These are phyloP conservation scores for Clonostachys rosea DNA, from an alignment of 2,329 filamentous ascomycete genomes.

Conservation along the genomic window DNA sequence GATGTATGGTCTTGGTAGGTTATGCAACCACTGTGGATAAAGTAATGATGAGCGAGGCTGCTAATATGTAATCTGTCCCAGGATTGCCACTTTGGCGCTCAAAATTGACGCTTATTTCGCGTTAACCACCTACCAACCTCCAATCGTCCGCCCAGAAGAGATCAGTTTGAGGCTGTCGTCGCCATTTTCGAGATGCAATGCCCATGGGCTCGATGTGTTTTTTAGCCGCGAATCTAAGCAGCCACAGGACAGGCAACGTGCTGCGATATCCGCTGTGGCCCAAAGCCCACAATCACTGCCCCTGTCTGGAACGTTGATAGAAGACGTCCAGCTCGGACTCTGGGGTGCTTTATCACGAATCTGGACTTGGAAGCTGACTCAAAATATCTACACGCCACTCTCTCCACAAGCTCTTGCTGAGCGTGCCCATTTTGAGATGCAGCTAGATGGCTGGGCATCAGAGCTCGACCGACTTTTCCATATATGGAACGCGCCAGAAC, in stretches of 20 bases:
- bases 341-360: constrained; percentile 20
- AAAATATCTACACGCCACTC: constrained; percentile 7
- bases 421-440: constrained; percentile 4
- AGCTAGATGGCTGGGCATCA: constrained; percentile 15
- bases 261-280: constrained; percentile 20
- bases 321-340: constrained; percentile 25
- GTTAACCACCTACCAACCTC: constrained; percentile 20
- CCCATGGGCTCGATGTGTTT: constrained; percentile 26
- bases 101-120: constrained; percentile 32
- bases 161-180: constrained; percentile 24
- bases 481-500: constrained; percentile 6
- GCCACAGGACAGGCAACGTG: constrained; percentile 18
- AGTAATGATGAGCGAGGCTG: constrained; percentile 18
- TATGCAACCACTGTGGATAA: background rate
- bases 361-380: constrained; percentile 18
- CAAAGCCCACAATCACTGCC: constrained; percentile 15
- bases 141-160: constrained; percentile 25
- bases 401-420: background rate
- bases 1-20: background rate
- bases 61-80: constrained; percentile 8
- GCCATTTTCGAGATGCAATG: constrained; percentile 28
- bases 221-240: constrained; percentile 24
- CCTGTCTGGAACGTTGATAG: constrained; percentile 17
- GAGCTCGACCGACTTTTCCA: constrained; percentile 12
- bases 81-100: constrained; percentile 7